phyloP scores from a whole-genome alignment of 176 grass and related monocot genomes.

The Raddia distichophylla region DNA sequence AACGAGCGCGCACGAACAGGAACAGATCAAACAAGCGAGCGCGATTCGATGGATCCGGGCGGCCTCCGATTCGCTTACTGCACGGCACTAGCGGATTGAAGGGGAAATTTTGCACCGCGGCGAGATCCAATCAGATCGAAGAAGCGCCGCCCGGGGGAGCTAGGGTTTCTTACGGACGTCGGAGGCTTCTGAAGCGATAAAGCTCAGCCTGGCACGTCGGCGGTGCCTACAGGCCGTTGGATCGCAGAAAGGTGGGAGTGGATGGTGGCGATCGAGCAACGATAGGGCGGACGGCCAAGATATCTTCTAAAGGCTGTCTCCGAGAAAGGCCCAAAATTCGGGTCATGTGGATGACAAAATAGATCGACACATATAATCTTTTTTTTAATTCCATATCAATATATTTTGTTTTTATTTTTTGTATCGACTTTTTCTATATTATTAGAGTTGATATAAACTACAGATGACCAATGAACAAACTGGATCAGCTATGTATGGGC shows the following conservation, averaged over 20 bases:
- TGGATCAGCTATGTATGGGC: too few relatives aligned
- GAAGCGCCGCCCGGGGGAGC: neutral
- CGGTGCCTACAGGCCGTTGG: neutral
- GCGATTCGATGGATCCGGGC: slow-evolving; percentile 8
- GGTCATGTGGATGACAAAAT: too few relatives aligned
- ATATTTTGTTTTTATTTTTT: too few relatives aligned
- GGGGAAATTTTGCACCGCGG: neutral
- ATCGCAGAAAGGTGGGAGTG: neutral
- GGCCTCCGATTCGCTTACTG: neutral
- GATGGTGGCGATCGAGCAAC: neutral
- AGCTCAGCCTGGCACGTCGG: neutral
- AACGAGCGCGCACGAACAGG: neutral
- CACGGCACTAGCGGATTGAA: neutral
- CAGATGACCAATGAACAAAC: too few relatives aligned
- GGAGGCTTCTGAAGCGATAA: neutral
- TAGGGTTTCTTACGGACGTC: slow-evolving; percentile 49
- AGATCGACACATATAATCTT: too few relatives aligned
- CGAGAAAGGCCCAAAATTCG: too few relatives aligned
- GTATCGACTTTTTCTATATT: too few relatives aligned
- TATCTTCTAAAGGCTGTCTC: neutral
- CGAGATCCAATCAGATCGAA: neutral
- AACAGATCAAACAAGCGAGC: neutral
- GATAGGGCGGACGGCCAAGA: neutral
- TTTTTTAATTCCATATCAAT: too few relatives aligned
- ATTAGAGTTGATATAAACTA: too few relatives aligned